These are phyloP conservation scores for Chlorella sp. DNA, from an alignment of 139 green algal species.

Conservation along the genomic window DNA sequence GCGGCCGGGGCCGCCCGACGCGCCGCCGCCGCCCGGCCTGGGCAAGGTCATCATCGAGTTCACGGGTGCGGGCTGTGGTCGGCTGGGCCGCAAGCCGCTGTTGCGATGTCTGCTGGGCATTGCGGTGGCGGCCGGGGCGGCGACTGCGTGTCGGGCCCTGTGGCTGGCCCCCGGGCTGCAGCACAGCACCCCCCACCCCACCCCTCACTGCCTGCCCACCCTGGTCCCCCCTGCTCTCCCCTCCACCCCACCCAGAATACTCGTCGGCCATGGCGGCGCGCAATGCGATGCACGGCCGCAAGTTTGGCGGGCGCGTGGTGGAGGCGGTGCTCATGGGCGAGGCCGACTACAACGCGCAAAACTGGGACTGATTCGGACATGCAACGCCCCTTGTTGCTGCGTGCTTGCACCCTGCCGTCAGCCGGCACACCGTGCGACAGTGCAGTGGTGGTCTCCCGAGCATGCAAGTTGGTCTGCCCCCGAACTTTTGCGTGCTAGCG, in stretches of 20 bases:
- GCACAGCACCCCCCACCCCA: not conserved
- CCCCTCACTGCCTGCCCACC: not conserved
- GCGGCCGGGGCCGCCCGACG: slow-evolving; percentile 49
- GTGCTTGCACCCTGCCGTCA: too few species aligned
- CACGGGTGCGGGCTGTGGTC: not conserved
- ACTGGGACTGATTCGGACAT: slow-evolving; percentile 50
- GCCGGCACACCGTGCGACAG: too few species aligned
- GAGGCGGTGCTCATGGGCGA: slow-evolving; percentile 77
- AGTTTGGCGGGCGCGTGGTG: slow-evolving; percentile 86
- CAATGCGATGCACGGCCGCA: slow-evolving; percentile 84
- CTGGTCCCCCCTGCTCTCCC: not conserved
- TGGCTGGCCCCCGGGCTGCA: not conserved
- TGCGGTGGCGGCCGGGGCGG: too few species aligned
- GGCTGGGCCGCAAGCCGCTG: not conserved
- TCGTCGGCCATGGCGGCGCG: slow-evolving; percentile 63
- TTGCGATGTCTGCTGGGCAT: not conserved
- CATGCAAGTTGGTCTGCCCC: too few species aligned
- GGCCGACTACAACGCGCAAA: slow-evolving; percentile 54
- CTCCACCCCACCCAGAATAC: slow-evolving; percentile 42
- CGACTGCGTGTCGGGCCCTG: not conserved
- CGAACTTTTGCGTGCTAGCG: too few species aligned
- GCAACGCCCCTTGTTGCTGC: too few species aligned
- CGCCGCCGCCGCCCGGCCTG: slow-evolving; percentile 61
- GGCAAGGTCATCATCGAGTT: slow-evolving; percentile 90
- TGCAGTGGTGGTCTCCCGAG: too few species aligned